Evolutionary conservation across 768 basidiomycete genomes (phyloP).

Genomic region (Kwoniella dendrophila): DNA sequence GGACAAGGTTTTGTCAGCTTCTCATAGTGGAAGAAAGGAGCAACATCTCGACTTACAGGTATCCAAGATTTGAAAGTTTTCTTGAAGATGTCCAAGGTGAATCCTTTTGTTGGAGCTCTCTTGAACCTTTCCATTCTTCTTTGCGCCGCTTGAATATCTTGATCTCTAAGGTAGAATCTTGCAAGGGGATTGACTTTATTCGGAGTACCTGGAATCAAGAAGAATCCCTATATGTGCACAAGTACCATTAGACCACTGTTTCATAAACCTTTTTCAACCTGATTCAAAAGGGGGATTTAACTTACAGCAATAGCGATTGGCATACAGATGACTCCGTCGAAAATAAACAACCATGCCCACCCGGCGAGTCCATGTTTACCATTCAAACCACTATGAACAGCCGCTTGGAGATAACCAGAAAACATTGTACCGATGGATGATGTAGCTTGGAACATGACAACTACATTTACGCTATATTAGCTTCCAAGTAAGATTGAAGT

Average conservation of each 20-base stretch:
- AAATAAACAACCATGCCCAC: conserved; percentile 32
- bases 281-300: background rate
- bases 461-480: background rate
- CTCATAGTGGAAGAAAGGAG: background rate
- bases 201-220: conserved; percentile 34
- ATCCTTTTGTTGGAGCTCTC: conserved; percentile 24
- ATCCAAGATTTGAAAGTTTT: conserved; percentile 27
- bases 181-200: conserved; percentile 19
- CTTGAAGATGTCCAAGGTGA: conserved; percentile 32
- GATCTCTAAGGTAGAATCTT: conserved; percentile 24
- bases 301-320: conserved; percentile 32
- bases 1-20: background rate
- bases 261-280: background rate
- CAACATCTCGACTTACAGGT: conserved; percentile 8
- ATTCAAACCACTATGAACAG: conserved; percentile 23
- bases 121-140: conserved; percentile 16
- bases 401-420: conserved; percentile 28
- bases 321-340: conserved; percentile 31
- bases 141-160: conserved; percentile 28
- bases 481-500: background rate
- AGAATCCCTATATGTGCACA: conserved; percentile 17
- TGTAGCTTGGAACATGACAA: conserved; percentile 21
- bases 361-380: conserved; percentile 27
- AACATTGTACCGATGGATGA: conserved; percentile 31
- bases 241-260: background rate